Evolutionary conservation across 495 filamentous ascomycete genomes (phyloP), one percentile per base, ranked within the genome.

Genomic region (Alectoria sarmentosa): DNA sequence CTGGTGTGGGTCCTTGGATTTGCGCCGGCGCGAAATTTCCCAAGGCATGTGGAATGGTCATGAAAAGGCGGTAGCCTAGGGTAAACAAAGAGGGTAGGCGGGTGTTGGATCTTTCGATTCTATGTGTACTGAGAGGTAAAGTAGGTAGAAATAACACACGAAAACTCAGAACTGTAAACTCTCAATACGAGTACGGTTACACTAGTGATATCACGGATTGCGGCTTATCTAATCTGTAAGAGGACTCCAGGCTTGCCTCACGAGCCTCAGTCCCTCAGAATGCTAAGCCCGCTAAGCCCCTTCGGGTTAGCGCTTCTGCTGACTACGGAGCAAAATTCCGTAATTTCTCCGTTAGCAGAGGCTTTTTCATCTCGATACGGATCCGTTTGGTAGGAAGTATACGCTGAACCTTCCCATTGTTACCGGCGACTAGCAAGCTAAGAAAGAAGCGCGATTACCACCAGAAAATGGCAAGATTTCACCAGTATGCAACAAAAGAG

Each of bases 11-110:
- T 60, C n/a, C 38, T 41, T 55, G 64, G 32, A 46, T 42, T n/a
- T 58, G 64, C 32, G 67, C 60, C 15, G 66, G 49, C 38, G 64
- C 64, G 60, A 67, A 46, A 34, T 57, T 59, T 62, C 44, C 60
- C 32, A 59, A 44, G 11, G 61, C 41, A 28, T 42, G 9, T 37
- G 67, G 58, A 26, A 70, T 58, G 64, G 64, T 67, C 69, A 71
- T 71, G 65, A 67, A 71, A 61, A 37, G 15, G 8, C 19, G 36
- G 15, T 19, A 44, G 13, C 30, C 30, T 59, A 37, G 41, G 46
- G n/a, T n/a, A n/a, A n/a, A n/a, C n/a, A 0, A 5, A 34, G 15
- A 32, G n/a, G 30, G 37, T n/a, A n/a, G n/a, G n/a, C n/a, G n/a
- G n/a, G n/a, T n/a, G n/a, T n/a, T n/a, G n/a, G n/a, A n/a, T n/a